A percentile compares a stretch with the other conserved stretches of the same genome.
phyloP scores from a whole-genome alignment of 129 eudicot genomes.

The Saposhnikovia divaricata region DNA sequence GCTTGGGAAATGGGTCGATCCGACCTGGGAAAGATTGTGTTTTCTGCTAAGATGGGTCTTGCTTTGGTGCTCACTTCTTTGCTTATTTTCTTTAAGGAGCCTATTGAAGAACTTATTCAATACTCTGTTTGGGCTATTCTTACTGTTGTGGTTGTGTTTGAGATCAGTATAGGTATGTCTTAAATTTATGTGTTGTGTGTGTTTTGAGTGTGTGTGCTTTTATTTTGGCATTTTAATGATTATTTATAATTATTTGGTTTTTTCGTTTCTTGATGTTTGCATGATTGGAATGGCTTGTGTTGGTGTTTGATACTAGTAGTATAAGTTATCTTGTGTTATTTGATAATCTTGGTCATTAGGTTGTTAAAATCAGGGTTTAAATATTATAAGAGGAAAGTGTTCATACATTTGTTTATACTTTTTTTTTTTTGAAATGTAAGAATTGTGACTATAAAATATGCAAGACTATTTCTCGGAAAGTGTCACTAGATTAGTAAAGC shows the following conservation, averaged over 20 bases:
- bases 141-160: conserved; percentile 67
- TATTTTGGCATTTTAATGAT: not conserved
- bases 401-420: not conserved
- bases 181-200: not conserved
- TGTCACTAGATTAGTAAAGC: not conserved
- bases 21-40: conserved; percentile 56
- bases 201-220: not conserved
- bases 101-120: conserved; percentile 38
- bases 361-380: not conserved
- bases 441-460: not conserved
- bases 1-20: conserved; percentile 42
- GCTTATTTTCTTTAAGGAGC: conserved; percentile 48
- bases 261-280: not conserved
- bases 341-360: not conserved
- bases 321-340: not conserved
- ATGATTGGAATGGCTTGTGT: not conserved
- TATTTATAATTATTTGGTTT: not conserved
- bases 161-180: conserved; percentile 52
- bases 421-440: not conserved
- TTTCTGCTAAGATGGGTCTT: conserved; percentile 52
- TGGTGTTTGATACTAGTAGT: not conserved
- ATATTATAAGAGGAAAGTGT: not conserved
- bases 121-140: conserved; percentile 69
- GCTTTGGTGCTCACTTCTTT: conserved; percentile 53
- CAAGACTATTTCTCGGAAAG: not conserved